phyloP scores from a whole-genome alignment of 176 grass and related monocot species.

The Ensete glaucum region DNA sequence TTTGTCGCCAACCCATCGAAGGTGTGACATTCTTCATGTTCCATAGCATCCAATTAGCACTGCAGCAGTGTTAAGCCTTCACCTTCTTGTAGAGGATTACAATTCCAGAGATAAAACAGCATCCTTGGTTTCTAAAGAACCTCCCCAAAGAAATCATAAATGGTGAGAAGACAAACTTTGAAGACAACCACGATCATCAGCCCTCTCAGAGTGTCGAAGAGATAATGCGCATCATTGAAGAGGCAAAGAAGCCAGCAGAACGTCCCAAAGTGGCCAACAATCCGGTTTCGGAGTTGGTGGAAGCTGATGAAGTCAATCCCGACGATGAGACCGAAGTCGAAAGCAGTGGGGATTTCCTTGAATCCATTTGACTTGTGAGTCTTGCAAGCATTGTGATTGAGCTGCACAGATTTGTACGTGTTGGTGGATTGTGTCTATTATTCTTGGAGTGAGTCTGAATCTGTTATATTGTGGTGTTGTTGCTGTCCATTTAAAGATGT shows the following conservation, averaged over 20 bases:
- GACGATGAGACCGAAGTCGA: conserved; percentile 21
- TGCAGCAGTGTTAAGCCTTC: background rate
- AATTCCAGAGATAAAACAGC: conserved; percentile 84
- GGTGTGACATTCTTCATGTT: conserved; percentile 28
- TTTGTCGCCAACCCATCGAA: conserved; percentile 85
- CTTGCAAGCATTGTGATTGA: no score
- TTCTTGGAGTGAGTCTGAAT: no score
- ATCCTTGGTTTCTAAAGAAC: conserved; percentile 84
- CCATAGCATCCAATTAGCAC: background rate
- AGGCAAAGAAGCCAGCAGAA: conserved; percentile 51
- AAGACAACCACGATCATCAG: conserved; percentile 12
- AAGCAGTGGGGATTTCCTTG: conserved; percentile 17
- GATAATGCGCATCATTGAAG: conserved; percentile 73
- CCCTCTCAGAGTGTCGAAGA: conserved; percentile 53
- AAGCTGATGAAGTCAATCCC: conserved; percentile 31
- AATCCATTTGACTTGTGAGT: background rate
- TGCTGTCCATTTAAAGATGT: no score
- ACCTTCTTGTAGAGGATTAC: conserved; percentile 57
- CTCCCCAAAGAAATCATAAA: conserved; percentile 62
- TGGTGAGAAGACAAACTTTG: conserved; percentile 49
- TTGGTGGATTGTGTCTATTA: no score
- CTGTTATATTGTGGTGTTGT: no score
- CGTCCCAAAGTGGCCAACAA: conserved; percentile 26
- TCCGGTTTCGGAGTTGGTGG: conserved; percentile 36
- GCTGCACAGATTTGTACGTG: no score